Percentiles rank a stretch among this genome's conserved stretches.
Evolutionary conservation across 768 basidiomycete genomes (phyloP).

Genomic region (Boletellus emodensis): DNA sequence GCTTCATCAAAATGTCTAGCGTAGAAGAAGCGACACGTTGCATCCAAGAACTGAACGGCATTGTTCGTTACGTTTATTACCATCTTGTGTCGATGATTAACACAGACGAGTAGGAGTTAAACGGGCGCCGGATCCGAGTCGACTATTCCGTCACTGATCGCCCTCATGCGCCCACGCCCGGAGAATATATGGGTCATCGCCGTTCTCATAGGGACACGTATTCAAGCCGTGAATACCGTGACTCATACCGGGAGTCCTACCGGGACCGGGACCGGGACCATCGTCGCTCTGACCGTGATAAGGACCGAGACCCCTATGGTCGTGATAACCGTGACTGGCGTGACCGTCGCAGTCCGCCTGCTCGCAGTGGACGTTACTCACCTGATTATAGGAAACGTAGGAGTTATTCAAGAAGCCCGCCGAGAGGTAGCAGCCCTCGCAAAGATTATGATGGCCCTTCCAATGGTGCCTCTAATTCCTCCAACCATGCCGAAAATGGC

Average conservation of each 20-base stretch:
- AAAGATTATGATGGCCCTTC: conserved; percentile 47
- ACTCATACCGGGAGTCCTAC: conserved; percentile 41
- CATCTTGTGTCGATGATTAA: conserved; percentile 6
- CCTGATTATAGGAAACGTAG: conserved; percentile 72
- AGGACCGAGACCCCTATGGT: conserved; percentile 61
- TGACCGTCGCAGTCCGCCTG: conserved; percentile 73
- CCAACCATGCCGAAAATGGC: conserved; percentile 39
- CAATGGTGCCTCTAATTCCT: conserved; percentile 32
- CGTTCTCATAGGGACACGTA: conserved; percentile 50
- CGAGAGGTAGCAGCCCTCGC: conserved; percentile 61
- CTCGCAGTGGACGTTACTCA: conserved; percentile 65
- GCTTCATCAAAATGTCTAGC: conserved; percentile 91
- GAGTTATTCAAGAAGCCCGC: conserved; percentile 79
- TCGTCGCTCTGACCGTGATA: conserved; percentile 40
- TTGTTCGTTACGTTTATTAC: conserved; percentile 49
- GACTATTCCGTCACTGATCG: conserved; percentile 94
- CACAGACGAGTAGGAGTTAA: conserved; percentile 61
- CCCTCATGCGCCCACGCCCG: conserved; percentile 94
- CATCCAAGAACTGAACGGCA: conserved; percentile 87
- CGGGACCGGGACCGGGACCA: conserved; percentile 47
- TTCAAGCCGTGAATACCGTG: conserved; percentile 42
- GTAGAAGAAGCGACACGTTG: conserved; percentile 87
- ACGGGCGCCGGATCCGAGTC: conserved; percentile 93
- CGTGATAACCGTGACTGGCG: conserved; percentile 74
- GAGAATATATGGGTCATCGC: conserved; percentile 95